These are phyloP conservation scores for Globomyces pollinis-pini DNA, from an alignment of 192 early-diverging fungal genomes.

Conservation along the genomic window DNA sequence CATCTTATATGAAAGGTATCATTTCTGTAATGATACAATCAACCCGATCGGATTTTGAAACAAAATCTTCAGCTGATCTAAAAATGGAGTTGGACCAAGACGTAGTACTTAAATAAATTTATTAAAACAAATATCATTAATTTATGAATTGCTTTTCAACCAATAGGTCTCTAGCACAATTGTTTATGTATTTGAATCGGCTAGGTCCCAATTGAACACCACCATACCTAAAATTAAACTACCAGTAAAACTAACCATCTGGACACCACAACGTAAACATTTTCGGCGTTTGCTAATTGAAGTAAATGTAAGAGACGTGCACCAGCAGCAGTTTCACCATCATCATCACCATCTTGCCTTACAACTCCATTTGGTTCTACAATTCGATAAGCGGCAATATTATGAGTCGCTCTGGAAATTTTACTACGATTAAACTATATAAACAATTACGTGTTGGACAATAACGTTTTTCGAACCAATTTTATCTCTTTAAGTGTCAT, in stretches of 20 bases:
- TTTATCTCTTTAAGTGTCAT: not conserved
- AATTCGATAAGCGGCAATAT: not conserved
- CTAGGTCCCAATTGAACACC: constrained; percentile 76
- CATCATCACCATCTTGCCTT: too few relatives aligned
- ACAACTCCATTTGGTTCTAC: not conserved
- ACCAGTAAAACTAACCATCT: too few relatives aligned
- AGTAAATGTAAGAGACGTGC: constrained; percentile 61
- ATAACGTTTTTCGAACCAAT: not conserved
- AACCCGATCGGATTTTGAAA: too few relatives aligned
- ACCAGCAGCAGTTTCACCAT: constrained; percentile 81
- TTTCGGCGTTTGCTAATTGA: constrained; percentile 58
- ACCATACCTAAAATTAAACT: too few relatives aligned
- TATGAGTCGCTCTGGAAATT: constrained; percentile 4
- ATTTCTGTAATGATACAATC: too few relatives aligned
- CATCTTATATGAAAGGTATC: too few relatives aligned
- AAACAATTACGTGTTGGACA: not conserved
- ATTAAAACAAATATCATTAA: too few relatives aligned
- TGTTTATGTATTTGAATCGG: constrained; percentile 91
- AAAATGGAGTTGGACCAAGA: too few relatives aligned
- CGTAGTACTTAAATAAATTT: too few relatives aligned
- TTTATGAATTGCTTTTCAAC: too few relatives aligned
- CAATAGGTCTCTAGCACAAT: too few relatives aligned
- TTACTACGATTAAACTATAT: not conserved
- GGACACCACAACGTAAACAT: constrained; percentile 75
- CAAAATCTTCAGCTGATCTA: too few relatives aligned